Conservation (phyloP, 2,329 filamentous ascomycete genomes). For the Fusarium anthophilum region DNA sequence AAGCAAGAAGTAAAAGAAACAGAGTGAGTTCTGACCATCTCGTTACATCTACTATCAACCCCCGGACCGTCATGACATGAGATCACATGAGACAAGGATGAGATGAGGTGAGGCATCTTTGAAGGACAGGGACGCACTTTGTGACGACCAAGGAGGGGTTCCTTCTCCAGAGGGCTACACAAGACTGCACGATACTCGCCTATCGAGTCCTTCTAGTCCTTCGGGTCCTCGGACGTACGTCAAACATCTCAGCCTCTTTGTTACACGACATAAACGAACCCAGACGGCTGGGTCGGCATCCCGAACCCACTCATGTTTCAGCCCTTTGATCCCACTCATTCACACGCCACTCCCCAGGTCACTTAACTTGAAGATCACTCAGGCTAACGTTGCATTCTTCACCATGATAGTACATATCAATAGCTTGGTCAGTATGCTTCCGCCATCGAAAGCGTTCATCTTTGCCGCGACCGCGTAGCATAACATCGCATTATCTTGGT, state of each 20-base stretch:
- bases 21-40: conserved; percentile 54
- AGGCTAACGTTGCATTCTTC: conserved; percentile 31
- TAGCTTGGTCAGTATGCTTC: conserved; percentile 63
- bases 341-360: background rate
- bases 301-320: background rate
- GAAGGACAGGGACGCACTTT: background rate
- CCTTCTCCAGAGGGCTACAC: background rate
- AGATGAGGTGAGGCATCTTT: background rate
- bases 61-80: background rate
- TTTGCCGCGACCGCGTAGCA: background rate
- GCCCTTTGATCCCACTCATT: background rate
- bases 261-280: conserved; percentile 21
- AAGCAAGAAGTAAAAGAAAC: conserved; percentile 69
- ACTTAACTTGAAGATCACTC: background rate
- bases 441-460: background rate
- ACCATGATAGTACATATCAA: conserved; percentile 63
- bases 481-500: background rate
- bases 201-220: conserved; percentile 1
- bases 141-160: background rate
- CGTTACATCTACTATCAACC: background rate
- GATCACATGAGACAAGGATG: conserved; percentile 13
- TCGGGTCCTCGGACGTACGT: background rate
- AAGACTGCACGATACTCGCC: conserved; percentile 13
- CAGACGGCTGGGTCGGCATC: background rate
- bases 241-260: conserved; percentile 2